These are phyloP conservation scores for Marchantia paleacea DNA, from an alignment of 225 moss, liverwort and hornwort species.

Conservation along the genomic window DNA sequence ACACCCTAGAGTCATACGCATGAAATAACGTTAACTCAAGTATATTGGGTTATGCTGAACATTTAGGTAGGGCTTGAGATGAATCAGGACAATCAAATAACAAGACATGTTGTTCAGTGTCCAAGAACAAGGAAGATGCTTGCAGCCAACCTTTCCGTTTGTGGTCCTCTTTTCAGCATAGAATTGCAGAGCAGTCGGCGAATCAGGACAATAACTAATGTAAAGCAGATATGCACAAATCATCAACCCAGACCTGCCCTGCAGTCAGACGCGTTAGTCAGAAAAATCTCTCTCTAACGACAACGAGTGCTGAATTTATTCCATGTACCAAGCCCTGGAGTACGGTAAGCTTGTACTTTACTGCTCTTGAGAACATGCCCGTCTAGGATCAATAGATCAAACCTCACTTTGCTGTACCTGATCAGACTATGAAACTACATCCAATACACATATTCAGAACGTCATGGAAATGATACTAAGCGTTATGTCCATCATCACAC, in stretches of 20 bases:
- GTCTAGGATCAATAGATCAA: not conserved
- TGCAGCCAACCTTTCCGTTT: slow-evolving; percentile 45
- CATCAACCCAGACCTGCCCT: slow-evolving; percentile 70
- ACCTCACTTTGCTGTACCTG: not conserved
- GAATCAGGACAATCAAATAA: not conserved
- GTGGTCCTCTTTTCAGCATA: slow-evolving; percentile 53
- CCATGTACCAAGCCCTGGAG: not conserved
- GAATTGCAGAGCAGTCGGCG: slow-evolving; percentile 47
- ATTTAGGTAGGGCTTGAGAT: not conserved
- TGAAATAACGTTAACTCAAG: not conserved
- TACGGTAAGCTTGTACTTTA: not conserved
- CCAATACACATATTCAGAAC: not conserved
- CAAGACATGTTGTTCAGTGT: not conserved
- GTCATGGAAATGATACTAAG: not conserved
- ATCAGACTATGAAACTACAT: not conserved
- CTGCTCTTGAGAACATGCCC: not conserved
- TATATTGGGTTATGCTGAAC: not conserved
- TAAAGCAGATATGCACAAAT: slow-evolving; percentile 56
- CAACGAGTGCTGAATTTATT: not conserved
- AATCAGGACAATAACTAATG: slow-evolving; percentile 50
- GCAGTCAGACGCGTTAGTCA: slow-evolving; percentile 30
- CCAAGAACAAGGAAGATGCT: not conserved
- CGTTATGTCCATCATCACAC: not conserved
- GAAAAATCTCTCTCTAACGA: not conserved
- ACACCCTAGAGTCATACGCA: slow-evolving; percentile 46